phyloP scores from a whole-genome alignment of 2,329 filamentous ascomycete species.

The Zymoseptoria pseudotritici region DNA sequence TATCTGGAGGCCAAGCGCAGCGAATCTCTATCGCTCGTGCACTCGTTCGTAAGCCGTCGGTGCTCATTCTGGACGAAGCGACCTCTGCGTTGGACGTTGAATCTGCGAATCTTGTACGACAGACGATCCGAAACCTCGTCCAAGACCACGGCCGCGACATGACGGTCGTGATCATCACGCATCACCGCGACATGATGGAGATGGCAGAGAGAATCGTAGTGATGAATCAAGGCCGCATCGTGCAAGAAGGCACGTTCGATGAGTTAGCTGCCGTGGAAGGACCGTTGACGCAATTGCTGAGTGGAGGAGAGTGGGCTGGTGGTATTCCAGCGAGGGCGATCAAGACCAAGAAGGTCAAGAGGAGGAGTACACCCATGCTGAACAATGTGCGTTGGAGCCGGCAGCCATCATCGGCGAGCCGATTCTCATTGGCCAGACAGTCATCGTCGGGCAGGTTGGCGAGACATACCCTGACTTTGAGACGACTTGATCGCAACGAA shows the following conservation, averaged over 20 bases:
- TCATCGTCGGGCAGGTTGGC: neutral
- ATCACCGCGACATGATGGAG: conserved; percentile 78
- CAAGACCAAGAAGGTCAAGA: conserved; percentile 1
- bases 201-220: conserved; percentile 68
- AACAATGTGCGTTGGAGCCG: conserved; percentile 9
- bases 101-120: conserved; percentile 56
- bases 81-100: conserved; percentile 71
- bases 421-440: neutral
- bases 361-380: conserved; percentile 5
- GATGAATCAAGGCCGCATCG: conserved; percentile 56
- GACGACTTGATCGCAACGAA: neutral
- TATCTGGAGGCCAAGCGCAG: conserved; percentile 80
- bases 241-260: conserved; percentile 61
- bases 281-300: conserved; percentile 31
- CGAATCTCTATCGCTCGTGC: conserved; percentile 74
- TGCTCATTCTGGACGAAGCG: conserved; percentile 80
- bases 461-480: neutral
- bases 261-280: conserved; percentile 45
- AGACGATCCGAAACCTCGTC: conserved; percentile 53
- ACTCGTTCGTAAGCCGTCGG: conserved; percentile 59
- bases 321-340: neutral
- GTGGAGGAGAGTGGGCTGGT: conserved; percentile 29
- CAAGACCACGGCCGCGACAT: conserved; percentile 33
- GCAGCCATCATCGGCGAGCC: neutral
- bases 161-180: conserved; percentile 75